A percentile compares a stretch with the other conserved stretches of the same genome.
These are phyloP conservation scores for Chytriomyces sp. DNA, from an alignment of 192 early-diverging fungal species.

Conservation along the genomic window DNA sequence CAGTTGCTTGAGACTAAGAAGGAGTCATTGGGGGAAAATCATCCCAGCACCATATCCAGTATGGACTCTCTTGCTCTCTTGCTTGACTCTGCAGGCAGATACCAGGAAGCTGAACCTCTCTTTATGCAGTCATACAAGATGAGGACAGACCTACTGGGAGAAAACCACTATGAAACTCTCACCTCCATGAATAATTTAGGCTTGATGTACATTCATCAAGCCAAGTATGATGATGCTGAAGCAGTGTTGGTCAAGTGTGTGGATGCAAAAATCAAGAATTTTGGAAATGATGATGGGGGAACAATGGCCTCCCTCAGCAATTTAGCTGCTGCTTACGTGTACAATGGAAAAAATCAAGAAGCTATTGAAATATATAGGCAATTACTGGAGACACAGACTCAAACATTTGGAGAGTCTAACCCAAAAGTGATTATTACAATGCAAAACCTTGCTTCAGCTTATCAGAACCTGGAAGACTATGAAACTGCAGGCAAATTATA, in stretches of 20 bases:
- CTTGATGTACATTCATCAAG: background rate
- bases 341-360: background rate
- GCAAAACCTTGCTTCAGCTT: background rate
- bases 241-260: background rate
- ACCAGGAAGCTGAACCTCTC: conserved; percentile 11
- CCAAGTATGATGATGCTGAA: background rate
- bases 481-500: no score
- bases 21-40: background rate
- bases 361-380: background rate
- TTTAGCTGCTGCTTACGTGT: no score
- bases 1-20: no score
- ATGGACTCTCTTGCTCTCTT: background rate
- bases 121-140: conserved; percentile 15
- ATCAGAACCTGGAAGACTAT: background rate
- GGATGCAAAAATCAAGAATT: background rate
- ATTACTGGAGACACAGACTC: background rate
- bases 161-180: conserved; percentile 7
- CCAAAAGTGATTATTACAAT: background rate
- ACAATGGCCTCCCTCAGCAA: no score
- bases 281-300: no score
- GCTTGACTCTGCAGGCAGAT: background rate
- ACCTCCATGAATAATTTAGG: background rate
- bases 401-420: background rate
- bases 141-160: conserved; percentile 7
- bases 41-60: background rate